phyloP scores from a whole-genome alignment of 805 yeast species.

The Tetrapisispora fleetii region DNA sequence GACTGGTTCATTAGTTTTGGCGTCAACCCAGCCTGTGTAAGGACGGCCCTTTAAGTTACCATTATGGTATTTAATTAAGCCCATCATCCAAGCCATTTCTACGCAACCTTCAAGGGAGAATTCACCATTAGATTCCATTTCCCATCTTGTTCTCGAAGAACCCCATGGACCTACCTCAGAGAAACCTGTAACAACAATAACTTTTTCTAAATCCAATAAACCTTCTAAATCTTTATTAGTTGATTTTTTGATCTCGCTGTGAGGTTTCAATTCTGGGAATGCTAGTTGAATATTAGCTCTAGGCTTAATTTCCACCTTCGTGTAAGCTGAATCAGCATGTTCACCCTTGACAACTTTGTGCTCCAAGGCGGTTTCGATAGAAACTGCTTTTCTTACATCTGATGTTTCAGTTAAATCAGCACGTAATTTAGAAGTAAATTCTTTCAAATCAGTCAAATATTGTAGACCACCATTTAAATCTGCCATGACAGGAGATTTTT shows the following conservation, averaged over 20 bases:
- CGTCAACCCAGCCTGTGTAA: conserved; percentile 96
- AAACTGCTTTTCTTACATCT: conserved; percentile 90
- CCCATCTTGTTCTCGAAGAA: conserved; percentile 98
- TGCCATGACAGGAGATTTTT: conserved; percentile 91
- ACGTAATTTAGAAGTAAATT: conserved; percentile 72
- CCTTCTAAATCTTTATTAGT: conserved; percentile 74
- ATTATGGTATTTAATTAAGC: conserved; percentile 87
- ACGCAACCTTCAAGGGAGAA: conserved; percentile 96
- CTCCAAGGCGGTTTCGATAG: conserved; percentile 87
- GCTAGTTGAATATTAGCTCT: conserved; percentile 90
- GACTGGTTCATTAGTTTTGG: conserved; percentile 84
- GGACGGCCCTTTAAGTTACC: conserved; percentile 57
- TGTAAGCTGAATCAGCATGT: conserved; percentile 75
- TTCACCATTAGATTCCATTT: conserved; percentile 92
- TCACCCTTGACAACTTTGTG: conserved; percentile 75
- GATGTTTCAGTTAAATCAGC: conserved; percentile 62
- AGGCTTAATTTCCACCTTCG: conserved; percentile 72
- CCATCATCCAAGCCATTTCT: conserved; percentile 99
- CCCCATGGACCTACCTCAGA: conserved; percentile 99
- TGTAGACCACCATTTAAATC: conserved; percentile 99
- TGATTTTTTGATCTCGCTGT: conserved; percentile 56
- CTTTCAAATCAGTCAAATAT: conserved; percentile 84
- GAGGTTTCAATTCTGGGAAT: conserved; percentile 81
- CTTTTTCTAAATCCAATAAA: conserved; percentile 81
- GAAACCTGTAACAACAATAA: conserved; percentile 94